Base-by-base conservation (phyloP, 1,284 basidiomycete species). In the Cutaneotrichosporon curvatum region DNA sequence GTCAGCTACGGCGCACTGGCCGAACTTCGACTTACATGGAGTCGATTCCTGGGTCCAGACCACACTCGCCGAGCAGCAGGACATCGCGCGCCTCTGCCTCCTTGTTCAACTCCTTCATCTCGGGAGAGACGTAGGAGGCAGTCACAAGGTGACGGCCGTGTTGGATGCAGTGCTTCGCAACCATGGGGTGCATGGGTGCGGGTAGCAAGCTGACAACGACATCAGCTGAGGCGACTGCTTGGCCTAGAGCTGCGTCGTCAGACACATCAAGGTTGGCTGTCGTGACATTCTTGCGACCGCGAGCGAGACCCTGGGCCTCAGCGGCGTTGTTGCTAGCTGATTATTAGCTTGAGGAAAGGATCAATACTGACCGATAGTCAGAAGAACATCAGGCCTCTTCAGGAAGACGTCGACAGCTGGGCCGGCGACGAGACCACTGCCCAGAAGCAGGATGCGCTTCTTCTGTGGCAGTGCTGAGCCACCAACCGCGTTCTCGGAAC, bases 31-130 rank as follows among this genome's bases (percentile, higher is more conserved):
- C 25, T 28, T 12, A 28, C 67, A 70, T 70, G 12, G 95, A 91
- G 71, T 97, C 92, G 55, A 96, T 86, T n/a, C 91, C 91, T 0
- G 91, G 91, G 68, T 96, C 92, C 0, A 96, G 75, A 2, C 91
- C 91, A 39, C 95, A 89, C 72, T 96, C 92, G 60, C 91, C 94
- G 37, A 96, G 77, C 0, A 96, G 74, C 1, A 92, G 73, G 15
- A 95, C 80, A 37, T 81, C 79, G 0, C 80, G 78, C 4, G 77
- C 69, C 37, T 77, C 57, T 0, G 91, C 90, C 86, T 72, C 69
- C 7, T 76, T 61, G 62, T 91, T 76, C 12, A 96, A 70, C 1
- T 72, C 74, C 16, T 75, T 74, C 86, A 96, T 95, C 18, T 79
- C 81, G 1, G 81, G 79, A 0, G 87, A 89, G 56, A 88, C 84